A percentile compares a stretch with the other conserved stretches of the same genome.
These are phyloP conservation scores for Mycena vulgaris DNA, from an alignment of 768 basidiomycete genomes.

Conservation along the genomic window DNA sequence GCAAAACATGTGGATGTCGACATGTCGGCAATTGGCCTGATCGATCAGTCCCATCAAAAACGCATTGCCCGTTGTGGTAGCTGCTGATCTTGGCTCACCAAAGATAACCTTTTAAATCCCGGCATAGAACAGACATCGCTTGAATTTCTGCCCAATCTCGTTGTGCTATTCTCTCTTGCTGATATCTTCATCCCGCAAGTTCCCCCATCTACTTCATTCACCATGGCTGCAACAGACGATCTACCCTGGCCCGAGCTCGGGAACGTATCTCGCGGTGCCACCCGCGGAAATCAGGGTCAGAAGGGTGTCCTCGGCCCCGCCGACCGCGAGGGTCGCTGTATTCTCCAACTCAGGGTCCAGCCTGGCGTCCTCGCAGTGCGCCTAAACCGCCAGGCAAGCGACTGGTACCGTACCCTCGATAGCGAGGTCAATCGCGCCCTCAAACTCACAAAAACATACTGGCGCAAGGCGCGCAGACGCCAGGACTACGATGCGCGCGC, in stretches of 20 bases:
- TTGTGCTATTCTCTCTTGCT: conserved; percentile 18
- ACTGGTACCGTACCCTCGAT: conserved; percentile 88
- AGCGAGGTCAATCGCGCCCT: conserved; percentile 85
- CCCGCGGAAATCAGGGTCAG: conserved; percentile 88
- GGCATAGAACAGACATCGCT: conserved; percentile 17
- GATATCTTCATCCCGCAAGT: neutral
- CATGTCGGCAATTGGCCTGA: conserved; percentile 32
- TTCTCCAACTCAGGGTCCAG: conserved; percentile 87
- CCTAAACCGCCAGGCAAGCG: conserved; percentile 82
- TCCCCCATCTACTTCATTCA: conserved; percentile 23
- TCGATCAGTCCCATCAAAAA: conserved; percentile 16
- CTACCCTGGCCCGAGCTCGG: conserved; percentile 90
- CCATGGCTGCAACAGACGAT: conserved; percentile 75
- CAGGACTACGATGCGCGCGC: conserved; percentile 90
- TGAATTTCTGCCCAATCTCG: conserved; percentile 28
- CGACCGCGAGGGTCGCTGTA: conserved; percentile 81
- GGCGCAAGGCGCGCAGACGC: conserved; percentile 85
- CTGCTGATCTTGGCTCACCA: conserved; percentile 7
- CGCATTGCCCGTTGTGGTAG: conserved; percentile 26
- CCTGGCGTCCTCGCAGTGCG: conserved; percentile 85
- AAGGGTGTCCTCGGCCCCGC: conserved; percentile 83
- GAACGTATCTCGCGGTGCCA: conserved; percentile 88
- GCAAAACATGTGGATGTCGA: conserved; percentile 30
- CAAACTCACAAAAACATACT: conserved; percentile 89
- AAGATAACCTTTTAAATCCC: conserved; percentile 36